Conservation (phyloP, 208 protist species). For the Acanthamoeba rhysodes region DNA sequence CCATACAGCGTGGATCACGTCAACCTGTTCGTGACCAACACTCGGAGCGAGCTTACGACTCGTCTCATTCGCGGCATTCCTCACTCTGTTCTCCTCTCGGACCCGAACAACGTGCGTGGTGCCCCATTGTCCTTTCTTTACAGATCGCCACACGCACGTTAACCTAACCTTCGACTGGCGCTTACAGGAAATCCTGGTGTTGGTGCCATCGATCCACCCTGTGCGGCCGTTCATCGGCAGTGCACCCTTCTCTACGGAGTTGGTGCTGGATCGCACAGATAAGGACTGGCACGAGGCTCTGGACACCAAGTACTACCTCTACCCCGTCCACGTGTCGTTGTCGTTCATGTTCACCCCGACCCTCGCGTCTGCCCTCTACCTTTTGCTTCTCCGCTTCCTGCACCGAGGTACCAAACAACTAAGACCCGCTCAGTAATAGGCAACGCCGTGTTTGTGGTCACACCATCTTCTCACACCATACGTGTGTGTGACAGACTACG, state of each 20-base stretch:
- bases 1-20: constrained; percentile 74
- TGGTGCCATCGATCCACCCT: constrained; percentile 76
- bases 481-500: constrained; percentile 89
- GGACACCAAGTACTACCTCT: constrained; percentile 93
- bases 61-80: constrained; percentile 81
- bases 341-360: constrained; percentile 93
- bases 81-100: constrained; percentile 81
- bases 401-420: constrained; percentile 87
- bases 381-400: constrained; percentile 94
- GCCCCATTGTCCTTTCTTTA: not conserved
- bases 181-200: constrained; percentile 71
- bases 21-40: constrained; percentile 75
- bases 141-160: too few relatives aligned
- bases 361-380: constrained; percentile 95
- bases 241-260: constrained; percentile 80
- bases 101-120: constrained; percentile 75
- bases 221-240: constrained; percentile 77
- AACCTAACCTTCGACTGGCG: not conserved
- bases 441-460: too few relatives aligned
- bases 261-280: constrained; percentile 91
- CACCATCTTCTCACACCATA: constrained; percentile 88
- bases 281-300: constrained; percentile 91
- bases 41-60: constrained; percentile 64
- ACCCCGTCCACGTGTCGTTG: constrained; percentile 93
- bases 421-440: constrained; percentile 77